Conservation (phyloP, 2,329 filamentous ascomycete species). For the Trichoderma harzianum region DNA sequence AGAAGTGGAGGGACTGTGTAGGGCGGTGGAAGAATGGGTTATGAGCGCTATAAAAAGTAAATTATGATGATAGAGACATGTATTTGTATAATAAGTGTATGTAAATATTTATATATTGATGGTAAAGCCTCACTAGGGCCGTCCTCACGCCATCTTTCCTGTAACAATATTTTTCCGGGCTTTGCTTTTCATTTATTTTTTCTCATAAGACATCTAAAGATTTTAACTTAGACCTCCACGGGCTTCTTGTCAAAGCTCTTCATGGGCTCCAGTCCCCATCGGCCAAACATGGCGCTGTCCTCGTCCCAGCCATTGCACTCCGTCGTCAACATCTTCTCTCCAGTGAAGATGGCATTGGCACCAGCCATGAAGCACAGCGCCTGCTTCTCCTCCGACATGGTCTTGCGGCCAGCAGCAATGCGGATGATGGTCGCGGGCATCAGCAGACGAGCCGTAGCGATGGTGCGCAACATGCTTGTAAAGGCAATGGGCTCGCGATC, state of each 20-base stretch:
- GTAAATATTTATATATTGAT: background rate
- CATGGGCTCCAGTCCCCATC: conserved; percentile 82
- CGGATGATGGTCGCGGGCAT: conserved; percentile 86
- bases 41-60: conserved; percentile 10
- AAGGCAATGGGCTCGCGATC: conserved; percentile 71
- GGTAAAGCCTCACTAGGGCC: background rate
- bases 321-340: conserved; percentile 93
- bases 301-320: conserved; percentile 90
- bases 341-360: conserved; percentile 91
- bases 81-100: background rate
- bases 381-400: conserved; percentile 84
- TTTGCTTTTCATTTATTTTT: background rate
- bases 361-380: conserved; percentile 86
- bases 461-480: conserved; percentile 73
- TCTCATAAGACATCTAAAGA: background rate
- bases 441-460: conserved; percentile 77
- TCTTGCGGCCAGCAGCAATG: conserved; percentile 79
- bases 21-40: conserved; percentile 48
- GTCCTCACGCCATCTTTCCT: background rate
- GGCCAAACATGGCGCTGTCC: conserved; percentile 77
- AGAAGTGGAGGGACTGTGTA: conserved; percentile 54
- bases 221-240: background rate
- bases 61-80: background rate
- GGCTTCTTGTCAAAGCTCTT: conserved; percentile 44
- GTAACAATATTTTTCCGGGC: background rate